These are phyloP conservation scores for Nothopassalora personata DNA, from an alignment of 2,329 filamentous ascomycete genomes.

Conservation along the genomic window DNA sequence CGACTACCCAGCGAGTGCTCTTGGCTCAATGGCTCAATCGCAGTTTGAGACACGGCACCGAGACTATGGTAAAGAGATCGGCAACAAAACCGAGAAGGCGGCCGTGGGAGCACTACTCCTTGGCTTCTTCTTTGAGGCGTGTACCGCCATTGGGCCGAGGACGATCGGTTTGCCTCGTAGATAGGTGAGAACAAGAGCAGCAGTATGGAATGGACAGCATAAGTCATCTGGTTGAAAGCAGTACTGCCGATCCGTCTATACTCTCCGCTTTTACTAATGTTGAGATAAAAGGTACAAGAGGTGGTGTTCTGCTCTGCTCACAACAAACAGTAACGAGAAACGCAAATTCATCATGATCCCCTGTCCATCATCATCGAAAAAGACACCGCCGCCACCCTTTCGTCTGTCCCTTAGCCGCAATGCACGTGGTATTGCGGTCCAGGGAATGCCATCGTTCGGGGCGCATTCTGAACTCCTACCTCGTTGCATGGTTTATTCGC, in stretches of 20 bases:
- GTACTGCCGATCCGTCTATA: not conserved
- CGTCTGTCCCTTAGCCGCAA: not conserved
- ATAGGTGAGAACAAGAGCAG: not conserved
- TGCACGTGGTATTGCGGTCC: no score
- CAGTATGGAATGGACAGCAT: not conserved
- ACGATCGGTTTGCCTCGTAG: not conserved
- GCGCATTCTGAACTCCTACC: not conserved
- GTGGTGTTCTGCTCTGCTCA: conserved; percentile 1
- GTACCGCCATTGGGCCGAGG: not conserved
- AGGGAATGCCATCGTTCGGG: no score
- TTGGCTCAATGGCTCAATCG: no score
- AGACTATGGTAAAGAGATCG: not conserved
- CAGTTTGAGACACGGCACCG: no score
- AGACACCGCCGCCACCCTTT: not conserved
- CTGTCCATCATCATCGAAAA: not conserved
- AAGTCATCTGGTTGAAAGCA: not conserved
- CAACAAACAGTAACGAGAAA: not conserved
- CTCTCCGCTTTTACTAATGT: not conserved
- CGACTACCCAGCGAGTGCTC: no score
- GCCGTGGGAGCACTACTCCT: not conserved
- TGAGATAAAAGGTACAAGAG: not conserved
- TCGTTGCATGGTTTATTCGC: not conserved
- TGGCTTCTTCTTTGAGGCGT: not conserved
- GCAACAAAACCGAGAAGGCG: not conserved
- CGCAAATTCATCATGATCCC: not conserved